phyloP scores from a whole-genome alignment of 495 filamentous ascomycete species.

The Hypoxylon crocopeplum region DNA sequence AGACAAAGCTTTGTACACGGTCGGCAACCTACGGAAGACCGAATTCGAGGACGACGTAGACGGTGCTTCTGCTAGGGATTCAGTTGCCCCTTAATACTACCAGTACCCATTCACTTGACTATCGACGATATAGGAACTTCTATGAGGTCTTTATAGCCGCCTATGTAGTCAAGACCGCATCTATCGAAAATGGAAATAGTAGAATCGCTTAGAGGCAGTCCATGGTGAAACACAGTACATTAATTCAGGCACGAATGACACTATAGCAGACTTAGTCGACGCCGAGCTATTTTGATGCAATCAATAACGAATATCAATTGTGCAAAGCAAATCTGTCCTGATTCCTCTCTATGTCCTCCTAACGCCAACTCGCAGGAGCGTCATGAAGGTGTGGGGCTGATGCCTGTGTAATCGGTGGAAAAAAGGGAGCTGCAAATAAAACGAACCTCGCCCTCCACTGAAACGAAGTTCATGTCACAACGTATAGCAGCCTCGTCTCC shows the following conservation, averaged over 20 bases:
- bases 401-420: constrained; percentile 21
- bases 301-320: constrained; percentile 22
- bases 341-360: constrained; percentile 37
- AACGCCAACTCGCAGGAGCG: constrained; percentile 32
- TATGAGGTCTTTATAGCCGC: background rate
- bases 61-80: too few species aligned
- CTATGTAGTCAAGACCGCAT: too few species aligned
- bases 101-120: too few species aligned
- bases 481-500: constrained; percentile 23
- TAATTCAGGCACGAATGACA: background rate
- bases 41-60: constrained; percentile 49
- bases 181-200: too few species aligned
- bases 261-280: background rate
- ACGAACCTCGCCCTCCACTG: too few species aligned
- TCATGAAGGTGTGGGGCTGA: constrained; percentile 13
- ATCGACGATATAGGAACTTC: too few species aligned
- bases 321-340: constrained; percentile 30
- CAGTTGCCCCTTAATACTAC: too few species aligned
- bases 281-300: constrained; percentile 20
- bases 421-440: constrained; percentile 19
- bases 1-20: constrained; percentile 69
- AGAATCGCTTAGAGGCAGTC: too few species aligned
- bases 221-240: too few species aligned
- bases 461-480: constrained; percentile 12
- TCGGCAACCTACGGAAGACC: constrained; percentile 77